Conservation (phyloP, 164 flowering plant species). For the Magnolia sinica region DNA sequence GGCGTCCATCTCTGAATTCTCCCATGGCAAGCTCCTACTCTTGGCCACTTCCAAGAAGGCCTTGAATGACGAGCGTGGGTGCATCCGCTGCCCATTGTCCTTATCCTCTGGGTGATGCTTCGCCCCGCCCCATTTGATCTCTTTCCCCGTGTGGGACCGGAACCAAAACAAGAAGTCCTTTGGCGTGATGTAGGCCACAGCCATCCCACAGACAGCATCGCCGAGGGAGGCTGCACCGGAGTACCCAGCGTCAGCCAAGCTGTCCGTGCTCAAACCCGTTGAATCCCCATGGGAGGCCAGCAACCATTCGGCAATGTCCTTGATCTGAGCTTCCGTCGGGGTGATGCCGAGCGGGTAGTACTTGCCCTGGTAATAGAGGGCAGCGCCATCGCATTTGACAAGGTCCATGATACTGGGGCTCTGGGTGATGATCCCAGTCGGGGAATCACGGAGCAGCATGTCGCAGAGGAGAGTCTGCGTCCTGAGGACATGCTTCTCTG, state of each 20-base stretch:
- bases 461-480: constrained; percentile 93
- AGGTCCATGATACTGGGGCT: constrained; percentile 93
- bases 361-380: constrained; percentile 68
- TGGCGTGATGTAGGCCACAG: constrained; percentile 79
- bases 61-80: constrained; percentile 95
- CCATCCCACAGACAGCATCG: constrained; percentile 99
- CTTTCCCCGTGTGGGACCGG: constrained; percentile 85
- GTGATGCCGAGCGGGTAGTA: constrained; percentile 78
- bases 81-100: constrained; percentile 92
- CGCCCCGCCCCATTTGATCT: constrained; percentile 98
- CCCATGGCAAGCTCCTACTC: constrained; percentile 94
- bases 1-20: constrained; percentile 95
- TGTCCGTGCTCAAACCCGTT: constrained; percentile 92
- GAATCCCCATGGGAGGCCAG: constrained; percentile 69
- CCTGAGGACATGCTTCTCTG: constrained; percentile 74
- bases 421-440: constrained; percentile 81
- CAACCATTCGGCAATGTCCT: constrained; percentile 83
- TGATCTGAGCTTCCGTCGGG: constrained; percentile 82
- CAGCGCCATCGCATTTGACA: constrained; percentile 96
- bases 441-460: constrained; percentile 94
- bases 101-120: constrained; percentile 95
- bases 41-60: constrained; percentile 95
- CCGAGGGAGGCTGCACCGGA: constrained; percentile 82
- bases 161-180: constrained; percentile 92
- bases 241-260: constrained; percentile 87